These are phyloP conservation scores for Hymenoscyphus fructigenus DNA, from an alignment of 2,329 filamentous ascomycete genomes.

Conservation along the genomic window DNA sequence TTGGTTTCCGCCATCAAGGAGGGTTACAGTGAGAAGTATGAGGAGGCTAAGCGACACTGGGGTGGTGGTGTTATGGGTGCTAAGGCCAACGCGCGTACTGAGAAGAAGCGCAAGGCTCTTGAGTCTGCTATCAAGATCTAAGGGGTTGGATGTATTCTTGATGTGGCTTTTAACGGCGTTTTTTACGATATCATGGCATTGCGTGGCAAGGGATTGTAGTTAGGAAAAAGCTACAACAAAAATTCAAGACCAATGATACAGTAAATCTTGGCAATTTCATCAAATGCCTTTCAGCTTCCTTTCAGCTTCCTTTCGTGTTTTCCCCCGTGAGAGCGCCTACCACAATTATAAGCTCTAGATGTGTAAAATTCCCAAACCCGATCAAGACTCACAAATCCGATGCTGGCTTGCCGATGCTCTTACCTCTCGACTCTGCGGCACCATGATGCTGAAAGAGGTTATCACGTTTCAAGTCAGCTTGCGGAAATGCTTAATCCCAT, in stretches of 20 bases:
- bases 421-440: too few relatives aligned
- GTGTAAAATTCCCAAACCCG: neutral
- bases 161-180: conserved; percentile 29
- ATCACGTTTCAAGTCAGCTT: neutral
- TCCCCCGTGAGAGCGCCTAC: neutral
- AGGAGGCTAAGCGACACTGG: conserved; percentile 90
- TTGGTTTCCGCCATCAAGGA: conserved; percentile 96
- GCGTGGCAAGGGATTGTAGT: conserved; percentile 31
- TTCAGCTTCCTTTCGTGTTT: neutral
- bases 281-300: neutral
- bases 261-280: conserved; percentile 25
- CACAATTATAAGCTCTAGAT: neutral
- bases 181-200: conserved; percentile 38
- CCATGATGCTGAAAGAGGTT: too few relatives aligned
- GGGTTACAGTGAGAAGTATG: conserved; percentile 93
- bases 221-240: conserved; percentile 32
- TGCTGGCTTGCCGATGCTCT: too few relatives aligned
- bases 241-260: conserved; percentile 39
- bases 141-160: conserved; percentile 34
- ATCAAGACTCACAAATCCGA: neutral
- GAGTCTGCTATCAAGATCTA: conserved; percentile 99
- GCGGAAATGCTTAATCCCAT: too few relatives aligned
- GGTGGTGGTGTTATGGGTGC: conserved; percentile 99
- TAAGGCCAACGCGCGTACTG: conserved; percentile 77
- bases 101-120: conserved; percentile 76